A percentile compares a stretch with the other conserved stretches of the same genome.
These are phyloP conservation scores for Saccharomyces kudriavzevii DNA, from an alignment of 805 yeast species.

Conservation along the genomic window DNA sequence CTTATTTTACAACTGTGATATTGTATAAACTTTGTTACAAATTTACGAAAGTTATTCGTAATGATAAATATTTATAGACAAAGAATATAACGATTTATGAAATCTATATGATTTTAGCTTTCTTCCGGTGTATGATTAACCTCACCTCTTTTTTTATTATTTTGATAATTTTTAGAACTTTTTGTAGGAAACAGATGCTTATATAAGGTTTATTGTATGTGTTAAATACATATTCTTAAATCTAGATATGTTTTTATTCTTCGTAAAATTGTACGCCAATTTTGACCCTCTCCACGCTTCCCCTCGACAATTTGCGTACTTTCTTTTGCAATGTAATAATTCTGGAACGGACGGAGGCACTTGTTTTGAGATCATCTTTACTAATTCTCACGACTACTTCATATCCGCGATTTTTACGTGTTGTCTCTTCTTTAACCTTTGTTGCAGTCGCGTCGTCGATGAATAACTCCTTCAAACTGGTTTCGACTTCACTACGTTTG, in stretches of 20 bases:
- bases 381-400: constrained; percentile 38
- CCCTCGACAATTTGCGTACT: constrained; percentile 46
- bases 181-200: not conserved
- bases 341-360: constrained; percentile 51
- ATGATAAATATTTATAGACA: not conserved
- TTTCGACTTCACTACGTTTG: constrained; percentile 25
- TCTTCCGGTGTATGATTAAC: not conserved
- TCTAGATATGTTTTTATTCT: not conserved
- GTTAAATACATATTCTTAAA: not conserved
- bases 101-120: not conserved
- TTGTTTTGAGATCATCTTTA: constrained; percentile 48
- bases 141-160: not conserved
- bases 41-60: not conserved
- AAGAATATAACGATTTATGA: not conserved
- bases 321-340: constrained; percentile 53
- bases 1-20: not conserved
- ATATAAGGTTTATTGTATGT: not conserved
- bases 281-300: constrained; percentile 43
- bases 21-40: not conserved
- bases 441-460: constrained; percentile 15
- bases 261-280: constrained; percentile 41
- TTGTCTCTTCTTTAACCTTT: constrained; percentile 3
- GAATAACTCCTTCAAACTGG: constrained; percentile 11
- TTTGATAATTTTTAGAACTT: not conserved
- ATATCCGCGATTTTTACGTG: constrained; percentile 26